Percentiles rank a stretch among this genome's conserved stretches.
phyloP scores from a whole-genome alignment of 139 green algal genomes.

The Volvox africanus region DNA sequence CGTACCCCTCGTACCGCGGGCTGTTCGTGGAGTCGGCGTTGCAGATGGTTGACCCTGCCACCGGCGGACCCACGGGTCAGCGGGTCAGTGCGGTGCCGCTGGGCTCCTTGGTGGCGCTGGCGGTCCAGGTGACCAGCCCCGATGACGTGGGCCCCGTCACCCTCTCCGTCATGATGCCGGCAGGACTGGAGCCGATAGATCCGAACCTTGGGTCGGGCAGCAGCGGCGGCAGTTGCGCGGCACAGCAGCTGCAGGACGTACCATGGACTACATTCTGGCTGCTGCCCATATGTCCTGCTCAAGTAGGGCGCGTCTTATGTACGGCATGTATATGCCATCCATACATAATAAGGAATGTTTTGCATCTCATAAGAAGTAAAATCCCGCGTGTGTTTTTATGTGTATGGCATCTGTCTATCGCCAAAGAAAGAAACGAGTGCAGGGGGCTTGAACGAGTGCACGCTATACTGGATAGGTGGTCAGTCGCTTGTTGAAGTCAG shows the following conservation, averaged over 20 bases:
- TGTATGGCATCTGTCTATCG: too few relatives aligned
- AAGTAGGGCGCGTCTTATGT: conserved; percentile 36
- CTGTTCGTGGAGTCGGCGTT: conserved; percentile 69
- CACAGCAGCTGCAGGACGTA: background rate
- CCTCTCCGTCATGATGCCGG: conserved; percentile 68
- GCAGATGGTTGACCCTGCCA: conserved; percentile 49
- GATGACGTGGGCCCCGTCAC: conserved; percentile 68
- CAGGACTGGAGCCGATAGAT: conserved; percentile 77
- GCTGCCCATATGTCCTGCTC: conserved; percentile 47
- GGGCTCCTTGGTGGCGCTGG: conserved; percentile 62
- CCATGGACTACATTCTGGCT: background rate
- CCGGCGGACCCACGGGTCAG: conserved; percentile 46
- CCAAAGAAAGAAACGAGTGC: too few relatives aligned
- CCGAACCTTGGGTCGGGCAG: conserved; percentile 49
- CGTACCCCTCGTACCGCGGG: conserved; percentile 73
- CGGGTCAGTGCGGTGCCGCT: conserved; percentile 54
- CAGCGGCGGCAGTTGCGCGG: background rate
- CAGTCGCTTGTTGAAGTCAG: too few relatives aligned
- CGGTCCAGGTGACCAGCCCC: conserved; percentile 72
- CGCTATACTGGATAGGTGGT: too few relatives aligned
- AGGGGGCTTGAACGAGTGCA: too few relatives aligned
- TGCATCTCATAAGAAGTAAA: too few relatives aligned
- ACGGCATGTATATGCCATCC: too few relatives aligned
- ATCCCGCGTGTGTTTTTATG: too few relatives aligned
- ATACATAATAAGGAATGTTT: too few relatives aligned